These are phyloP conservation scores for Fusarium anguioides DNA, from an alignment of 2,329 filamentous ascomycete genomes.

Conservation along the genomic window DNA sequence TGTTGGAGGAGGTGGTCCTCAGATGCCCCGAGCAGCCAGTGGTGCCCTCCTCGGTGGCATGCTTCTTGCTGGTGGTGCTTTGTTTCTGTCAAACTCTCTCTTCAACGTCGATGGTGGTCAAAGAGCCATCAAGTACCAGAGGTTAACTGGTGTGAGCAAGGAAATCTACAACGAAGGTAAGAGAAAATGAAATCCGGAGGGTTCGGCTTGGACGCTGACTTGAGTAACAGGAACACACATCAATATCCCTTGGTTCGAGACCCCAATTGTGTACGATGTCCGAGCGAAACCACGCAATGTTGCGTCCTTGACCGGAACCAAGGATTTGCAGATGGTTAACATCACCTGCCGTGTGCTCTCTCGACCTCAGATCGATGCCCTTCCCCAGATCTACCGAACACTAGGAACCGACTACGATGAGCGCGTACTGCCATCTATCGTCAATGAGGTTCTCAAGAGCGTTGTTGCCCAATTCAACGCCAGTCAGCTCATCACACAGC, in stretches of 20 bases:
- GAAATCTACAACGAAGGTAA: constrained; percentile 96
- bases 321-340: constrained; percentile 99
- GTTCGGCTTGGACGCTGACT: constrained; percentile 32
- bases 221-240: constrained; percentile 82
- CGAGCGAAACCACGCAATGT: constrained; percentile 97
- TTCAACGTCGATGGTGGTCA: constrained; percentile 97
- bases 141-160: constrained; percentile 90
- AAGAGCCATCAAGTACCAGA: constrained; percentile 97
- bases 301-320: constrained; percentile 95
- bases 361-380: constrained; percentile 83
- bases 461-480: constrained; percentile 99
- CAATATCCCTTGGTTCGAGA: constrained; percentile 96
- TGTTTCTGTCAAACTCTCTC: constrained; percentile 69
- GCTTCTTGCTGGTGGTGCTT: constrained; percentile 60
- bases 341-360: constrained; percentile 99
- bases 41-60: constrained; percentile 55
- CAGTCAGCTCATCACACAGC: constrained; percentile 97
- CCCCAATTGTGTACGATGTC: constrained; percentile 95
- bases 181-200: constrained; percentile 31
- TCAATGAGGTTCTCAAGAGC: constrained; percentile 98
- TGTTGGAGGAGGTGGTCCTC: constrained; percentile 57
- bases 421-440: constrained; percentile 94
- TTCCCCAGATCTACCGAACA: constrained; percentile 97
- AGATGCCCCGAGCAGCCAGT: constrained; percentile 54
- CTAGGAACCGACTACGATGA: constrained; percentile 97